A percentile compares a stretch with the other conserved stretches of the same genome.
Conservation (phyloP, 495 filamentous ascomycete species). For the Xylaria telfairii region DNA sequence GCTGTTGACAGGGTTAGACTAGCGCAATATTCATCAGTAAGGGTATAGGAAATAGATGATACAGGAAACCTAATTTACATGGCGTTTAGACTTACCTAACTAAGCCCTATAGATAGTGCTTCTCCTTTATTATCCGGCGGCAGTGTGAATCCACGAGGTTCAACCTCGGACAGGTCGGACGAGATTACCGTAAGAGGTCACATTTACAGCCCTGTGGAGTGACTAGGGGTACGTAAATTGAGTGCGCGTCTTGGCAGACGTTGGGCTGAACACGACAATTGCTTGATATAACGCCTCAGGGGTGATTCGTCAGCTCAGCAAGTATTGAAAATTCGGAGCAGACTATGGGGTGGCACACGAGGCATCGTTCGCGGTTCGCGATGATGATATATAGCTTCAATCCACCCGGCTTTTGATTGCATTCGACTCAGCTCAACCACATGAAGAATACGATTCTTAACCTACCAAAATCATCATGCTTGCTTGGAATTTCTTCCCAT, state of each 20-base stretch:
- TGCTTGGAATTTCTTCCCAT: neutral
- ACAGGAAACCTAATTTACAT: too few relatives aligned
- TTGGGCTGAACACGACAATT: too few relatives aligned
- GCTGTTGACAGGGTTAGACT: too few relatives aligned
- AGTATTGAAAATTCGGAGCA: neutral
- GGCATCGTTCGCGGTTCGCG: neutral
- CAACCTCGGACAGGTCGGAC: too few relatives aligned
- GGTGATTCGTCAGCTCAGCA: neutral
- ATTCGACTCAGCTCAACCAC: neutral
- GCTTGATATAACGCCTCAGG: too few relatives aligned
- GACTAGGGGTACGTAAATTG: constrained; percentile 2
- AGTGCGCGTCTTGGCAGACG: constrained; percentile 5
- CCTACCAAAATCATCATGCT: neutral
- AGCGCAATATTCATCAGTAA: too few relatives aligned
- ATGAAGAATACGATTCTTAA: neutral
- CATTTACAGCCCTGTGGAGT: neutral
- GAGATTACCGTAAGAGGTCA: too few relatives aligned
- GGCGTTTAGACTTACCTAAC: too few relatives aligned
- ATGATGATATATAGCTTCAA: neutral
- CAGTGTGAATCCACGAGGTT: too few relatives aligned
- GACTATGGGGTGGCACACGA: neutral
- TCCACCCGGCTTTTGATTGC: neutral
- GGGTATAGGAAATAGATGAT: too few relatives aligned
- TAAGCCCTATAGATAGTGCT: too few relatives aligned
- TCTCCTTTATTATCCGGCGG: too few relatives aligned